Evolutionary conservation across 2,329 filamentous ascomycete species (phyloP), one percentile per base, ranked within the genome.

Genomic region (Diaporthe australafricana): DNA sequence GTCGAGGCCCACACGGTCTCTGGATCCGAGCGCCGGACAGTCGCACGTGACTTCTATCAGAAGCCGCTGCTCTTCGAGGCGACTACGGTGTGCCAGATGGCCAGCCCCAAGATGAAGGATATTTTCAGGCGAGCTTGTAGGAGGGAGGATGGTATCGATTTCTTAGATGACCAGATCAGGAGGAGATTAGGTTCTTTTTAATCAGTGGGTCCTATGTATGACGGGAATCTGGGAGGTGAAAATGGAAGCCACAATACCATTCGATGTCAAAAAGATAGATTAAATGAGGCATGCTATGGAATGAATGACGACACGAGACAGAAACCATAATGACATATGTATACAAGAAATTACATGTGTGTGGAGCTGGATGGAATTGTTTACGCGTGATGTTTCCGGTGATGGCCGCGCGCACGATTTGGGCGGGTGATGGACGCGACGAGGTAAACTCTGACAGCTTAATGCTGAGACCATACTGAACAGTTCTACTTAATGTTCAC

Each of bases 31-130:
- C 38, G 48, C 22, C 66, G 57, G 45, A 53, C 56, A 48, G 84
- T 95, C 30, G 90, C 92, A 12, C 83, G 87, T 22, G 89, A 91
- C 75, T 93, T 96, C 76, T 90, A 89, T 74, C 86, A 87, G 70
- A 85, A 88, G 17, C 86, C 90, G 30, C 88, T 90, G 74, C 85
- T 86, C 16, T 81, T 92, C 42, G 52, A 30, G 6, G 79, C 84
- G 0, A 82, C 84, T 75, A 88, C 84, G 35, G 88, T 85, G 27
- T 98, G 95, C 78, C 93, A 96, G 80, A 86, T 98, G 3, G 97
- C 96, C 79, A 95, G 93, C 53, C 82, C 87, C 5, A 88, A 92
- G 20, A 98, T 98, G 94, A 87, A 94, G 50, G 86, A 87, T 0
- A 86, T 94, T 1, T 97, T 97, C 78, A 82, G 84, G 35, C 87